Evolutionary conservation across 2,329 filamentous ascomycete species (phyloP).

Genomic region (Penicillium crustosum): DNA sequence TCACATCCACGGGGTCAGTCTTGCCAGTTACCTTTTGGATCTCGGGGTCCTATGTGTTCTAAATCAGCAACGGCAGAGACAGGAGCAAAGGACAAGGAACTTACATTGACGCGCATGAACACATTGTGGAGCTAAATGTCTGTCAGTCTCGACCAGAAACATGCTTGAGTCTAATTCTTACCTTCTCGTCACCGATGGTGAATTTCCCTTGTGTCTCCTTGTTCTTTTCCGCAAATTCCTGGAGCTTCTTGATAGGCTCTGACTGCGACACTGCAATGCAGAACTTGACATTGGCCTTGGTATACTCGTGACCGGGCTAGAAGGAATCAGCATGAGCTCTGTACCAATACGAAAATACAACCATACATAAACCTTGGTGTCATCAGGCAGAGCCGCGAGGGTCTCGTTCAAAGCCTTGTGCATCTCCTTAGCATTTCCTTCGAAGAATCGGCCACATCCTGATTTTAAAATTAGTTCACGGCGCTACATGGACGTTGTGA

Average conservation of each 20-base stretch:
- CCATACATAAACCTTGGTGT: conserved; percentile 87
- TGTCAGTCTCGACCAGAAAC: background rate
- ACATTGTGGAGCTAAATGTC: conserved; percentile 78
- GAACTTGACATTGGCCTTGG: conserved; percentile 94
- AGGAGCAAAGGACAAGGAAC: conserved; percentile 27
- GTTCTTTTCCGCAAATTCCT: conserved; percentile 74
- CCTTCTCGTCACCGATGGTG: conserved; percentile 97
- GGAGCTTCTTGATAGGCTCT: conserved; percentile 72
- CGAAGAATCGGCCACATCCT: conserved; percentile 96
- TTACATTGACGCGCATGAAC: conserved; percentile 84
- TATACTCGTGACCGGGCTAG: conserved; percentile 94
- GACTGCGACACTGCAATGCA: conserved; percentile 71
- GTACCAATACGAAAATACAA: conserved; percentile 16
- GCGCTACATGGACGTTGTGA: too few species aligned
- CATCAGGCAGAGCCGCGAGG: conserved; percentile 76
- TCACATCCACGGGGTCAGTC: conserved; percentile 77
- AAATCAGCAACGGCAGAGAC: conserved; percentile 12
- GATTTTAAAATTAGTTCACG: background rate
- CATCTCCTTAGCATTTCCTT: conserved; percentile 88
- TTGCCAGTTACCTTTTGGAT: conserved; percentile 83
- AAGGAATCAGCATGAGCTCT: conserved; percentile 5
- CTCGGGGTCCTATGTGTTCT: conserved; percentile 63
- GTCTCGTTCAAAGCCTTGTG: conserved; percentile 86
- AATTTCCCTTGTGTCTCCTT: conserved; percentile 91
- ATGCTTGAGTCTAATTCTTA: conserved; percentile 37